These are phyloP conservation scores for Russula dissimulans DNA, from an alignment of 768 basidiomycete genomes.

Conservation along the genomic window DNA sequence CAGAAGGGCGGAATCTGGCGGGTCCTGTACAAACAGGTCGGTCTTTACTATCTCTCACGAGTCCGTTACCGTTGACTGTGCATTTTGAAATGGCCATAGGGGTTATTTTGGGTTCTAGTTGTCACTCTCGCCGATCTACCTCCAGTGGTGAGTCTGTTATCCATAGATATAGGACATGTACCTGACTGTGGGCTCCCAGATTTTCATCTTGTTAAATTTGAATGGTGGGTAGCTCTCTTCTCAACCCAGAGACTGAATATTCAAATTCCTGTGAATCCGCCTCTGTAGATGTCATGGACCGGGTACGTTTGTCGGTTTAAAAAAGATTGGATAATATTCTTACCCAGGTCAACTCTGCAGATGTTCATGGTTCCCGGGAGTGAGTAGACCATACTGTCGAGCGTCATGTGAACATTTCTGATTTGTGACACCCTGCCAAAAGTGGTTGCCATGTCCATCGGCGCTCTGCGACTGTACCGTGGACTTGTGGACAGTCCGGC, in stretches of 20 bases:
- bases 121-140: not conserved
- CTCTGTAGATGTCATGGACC: not conserved
- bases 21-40: not conserved
- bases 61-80: not conserved
- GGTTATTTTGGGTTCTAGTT: not conserved
- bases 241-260: not conserved
- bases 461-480: not conserved
- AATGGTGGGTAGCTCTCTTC: not conserved
- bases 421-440: not conserved
- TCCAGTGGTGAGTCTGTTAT: not conserved
- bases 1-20: not conserved
- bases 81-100: not conserved
- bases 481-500: not conserved
- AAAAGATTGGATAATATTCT: not conserved
- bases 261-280: not conserved
- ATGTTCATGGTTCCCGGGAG: not conserved
- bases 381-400: not conserved
- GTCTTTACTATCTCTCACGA: not conserved
- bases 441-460: not conserved
- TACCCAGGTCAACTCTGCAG: not conserved
- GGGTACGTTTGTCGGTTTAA: not conserved
- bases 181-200: not conserved
- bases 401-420: not conserved
- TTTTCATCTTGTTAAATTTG: not conserved
- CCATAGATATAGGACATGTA: not conserved